Conservation (phyloP, 768 basidiomycete genomes). For the Gloeophyllum trabeum region DNA sequence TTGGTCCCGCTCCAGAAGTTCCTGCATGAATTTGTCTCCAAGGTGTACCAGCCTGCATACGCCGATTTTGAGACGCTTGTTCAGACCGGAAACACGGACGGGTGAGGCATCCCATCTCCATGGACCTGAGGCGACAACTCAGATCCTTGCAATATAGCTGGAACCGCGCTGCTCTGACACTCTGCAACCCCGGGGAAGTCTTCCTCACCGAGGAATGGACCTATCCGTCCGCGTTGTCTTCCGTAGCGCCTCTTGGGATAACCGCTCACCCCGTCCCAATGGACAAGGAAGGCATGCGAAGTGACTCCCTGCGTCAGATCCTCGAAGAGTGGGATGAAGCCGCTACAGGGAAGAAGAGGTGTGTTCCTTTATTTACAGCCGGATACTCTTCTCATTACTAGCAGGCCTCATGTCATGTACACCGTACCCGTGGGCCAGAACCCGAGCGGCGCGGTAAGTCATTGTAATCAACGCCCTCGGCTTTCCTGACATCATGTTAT, state of each 20-base stretch:
- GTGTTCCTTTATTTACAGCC: constrained; percentile 4
- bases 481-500: neutral
- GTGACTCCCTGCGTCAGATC: constrained; percentile 43
- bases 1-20: constrained; percentile 45
- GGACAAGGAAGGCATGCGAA: constrained; percentile 65
- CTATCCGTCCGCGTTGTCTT: constrained; percentile 47
- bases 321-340: constrained; percentile 58
- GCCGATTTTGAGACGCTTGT: constrained; percentile 44
- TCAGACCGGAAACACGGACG: constrained; percentile 65
- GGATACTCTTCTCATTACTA: constrained; percentile 2
- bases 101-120: constrained; percentile 14
- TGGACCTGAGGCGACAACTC: constrained; percentile 3
- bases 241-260: constrained; percentile 26
- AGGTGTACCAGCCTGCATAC: constrained; percentile 49
- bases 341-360: constrained; percentile 45
- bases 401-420: constrained; percentile 62
- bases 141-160: constrained; percentile 24
- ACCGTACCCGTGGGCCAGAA: constrained; percentile 80
- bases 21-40: constrained; percentile 42
- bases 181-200: constrained; percentile 58
- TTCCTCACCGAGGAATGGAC: constrained; percentile 61
- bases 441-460: constrained; percentile 59
- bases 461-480: no score
- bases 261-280: constrained; percentile 45
- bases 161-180: constrained; percentile 42